A percentile compares a stretch with the other conserved stretches of the same genome.
phyloP scores from a whole-genome alignment of 2,329 filamentous ascomycete genomes.

The Verticillium nubilum region DNA sequence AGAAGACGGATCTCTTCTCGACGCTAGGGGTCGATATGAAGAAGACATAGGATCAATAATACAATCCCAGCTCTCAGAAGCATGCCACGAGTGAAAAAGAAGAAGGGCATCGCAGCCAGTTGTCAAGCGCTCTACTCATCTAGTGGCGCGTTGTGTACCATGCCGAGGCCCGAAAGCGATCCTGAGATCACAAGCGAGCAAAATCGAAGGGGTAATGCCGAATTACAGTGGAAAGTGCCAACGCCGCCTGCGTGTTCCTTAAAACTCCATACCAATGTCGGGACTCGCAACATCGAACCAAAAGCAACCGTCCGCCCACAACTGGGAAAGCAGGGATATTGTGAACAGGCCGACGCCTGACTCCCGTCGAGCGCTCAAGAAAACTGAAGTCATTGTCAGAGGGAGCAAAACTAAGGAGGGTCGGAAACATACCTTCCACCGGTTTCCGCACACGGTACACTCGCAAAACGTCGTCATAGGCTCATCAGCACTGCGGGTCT shows the following conservation, averaged over 20 bases:
- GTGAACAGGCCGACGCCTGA: conserved; percentile 6
- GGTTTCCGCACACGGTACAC: conserved; percentile 63
- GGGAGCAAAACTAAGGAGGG: conserved; percentile 13
- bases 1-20: conserved; percentile 40
- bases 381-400: conserved; percentile 6
- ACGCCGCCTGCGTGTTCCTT: not conserved
- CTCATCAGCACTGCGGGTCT: conserved; percentile 93
- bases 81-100: not conserved
- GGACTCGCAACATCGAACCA: conserved; percentile 8
- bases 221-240: not conserved
- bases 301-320: conserved; percentile 12
- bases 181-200: not conserved
- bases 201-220: not conserved
- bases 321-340: conserved; percentile 9
- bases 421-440: conserved; percentile 67
- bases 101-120: not conserved
- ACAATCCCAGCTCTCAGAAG: no score
- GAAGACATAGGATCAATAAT: not conserved
- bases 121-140: not conserved
- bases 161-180: not conserved
- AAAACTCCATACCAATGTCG: conserved; percentile 11
- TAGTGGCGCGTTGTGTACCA: not conserved
- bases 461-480: conserved; percentile 77
- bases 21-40: conserved; percentile 38
- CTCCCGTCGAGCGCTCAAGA: conserved; percentile 9